Conservation (phyloP, 495 filamentous ascomycete genomes). For the Talaromyces liani region DNA sequence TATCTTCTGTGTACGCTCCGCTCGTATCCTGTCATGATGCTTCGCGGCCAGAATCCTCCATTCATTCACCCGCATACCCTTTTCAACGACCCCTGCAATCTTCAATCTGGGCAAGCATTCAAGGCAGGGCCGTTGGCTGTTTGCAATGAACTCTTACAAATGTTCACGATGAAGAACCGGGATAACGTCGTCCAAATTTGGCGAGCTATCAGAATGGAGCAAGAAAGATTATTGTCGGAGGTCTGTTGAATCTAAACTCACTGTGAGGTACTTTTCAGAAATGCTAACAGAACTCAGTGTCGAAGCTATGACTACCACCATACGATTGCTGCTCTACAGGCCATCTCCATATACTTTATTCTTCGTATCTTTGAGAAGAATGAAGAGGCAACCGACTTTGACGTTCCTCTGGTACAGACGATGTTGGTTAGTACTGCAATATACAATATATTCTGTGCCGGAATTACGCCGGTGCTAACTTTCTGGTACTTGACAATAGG, state of each 20-base stretch:
- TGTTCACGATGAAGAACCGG: neutral
- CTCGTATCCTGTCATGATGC: constrained; percentile 6
- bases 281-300: neutral
- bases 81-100: neutral
- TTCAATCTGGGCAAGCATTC: too few species aligned
- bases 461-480: neutral
- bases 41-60: constrained; percentile 3
- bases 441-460: neutral
- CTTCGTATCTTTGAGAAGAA: constrained; percentile 1
- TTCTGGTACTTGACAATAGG: neutral
- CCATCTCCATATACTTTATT: neutral
- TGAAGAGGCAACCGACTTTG: constrained; percentile 3
- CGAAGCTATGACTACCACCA: neutral
- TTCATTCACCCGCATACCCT: neutral
- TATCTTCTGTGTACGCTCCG: neutral
- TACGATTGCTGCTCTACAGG: constrained; percentile 3
- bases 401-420: neutral
- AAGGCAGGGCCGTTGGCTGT: constrained; percentile 2
- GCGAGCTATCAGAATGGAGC: constrained; percentile 2
- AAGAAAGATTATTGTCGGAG: neutral
- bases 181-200: constrained; percentile 5
- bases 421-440: neutral
- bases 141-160: constrained; percentile 1
- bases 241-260: neutral
- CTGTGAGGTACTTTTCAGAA: neutral